Percentiles rank a stretch among this genome's conserved stretches.
Conservation (phyloP, 352 stramenopile species). For the Detonula confervacea region DNA sequence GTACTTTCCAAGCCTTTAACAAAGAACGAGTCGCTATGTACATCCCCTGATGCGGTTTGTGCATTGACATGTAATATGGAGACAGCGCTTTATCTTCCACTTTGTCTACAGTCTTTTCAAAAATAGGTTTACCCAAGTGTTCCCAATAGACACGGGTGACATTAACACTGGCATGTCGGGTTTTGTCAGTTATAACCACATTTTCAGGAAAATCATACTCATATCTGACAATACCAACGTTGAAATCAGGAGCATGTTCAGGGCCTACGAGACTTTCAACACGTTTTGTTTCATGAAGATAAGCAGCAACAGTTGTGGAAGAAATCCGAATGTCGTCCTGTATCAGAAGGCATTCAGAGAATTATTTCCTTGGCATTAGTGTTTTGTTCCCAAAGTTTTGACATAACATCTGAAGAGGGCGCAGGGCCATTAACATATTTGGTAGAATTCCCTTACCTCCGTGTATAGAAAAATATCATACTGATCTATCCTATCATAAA, state of each 20-base stretch:
- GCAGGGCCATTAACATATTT: background rate
- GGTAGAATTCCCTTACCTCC: conserved; percentile 45
- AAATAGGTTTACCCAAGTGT: conserved; percentile 60
- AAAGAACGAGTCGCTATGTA: conserved; percentile 72
- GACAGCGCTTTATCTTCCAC: conserved; percentile 43
- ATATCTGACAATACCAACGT: conserved; percentile 83
- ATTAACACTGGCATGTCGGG: conserved; percentile 79
- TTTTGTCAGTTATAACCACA: conserved; percentile 83
- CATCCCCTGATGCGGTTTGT: conserved; percentile 83
- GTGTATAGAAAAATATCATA: conserved; percentile 86
- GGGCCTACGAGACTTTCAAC: conserved; percentile 60
- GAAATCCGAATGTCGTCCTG: conserved; percentile 81
- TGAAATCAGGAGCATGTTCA: conserved; percentile 63
- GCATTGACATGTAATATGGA: conserved; percentile 76
- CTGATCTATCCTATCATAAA: conserved; percentile 79
- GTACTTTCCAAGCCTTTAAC: conserved; percentile 74
- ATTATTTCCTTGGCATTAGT: background rate
- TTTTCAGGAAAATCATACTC: conserved; percentile 84
- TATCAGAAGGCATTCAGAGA: conserved; percentile 14
- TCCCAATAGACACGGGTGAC: conserved; percentile 84
- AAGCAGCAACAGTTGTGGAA: conserved; percentile 71
- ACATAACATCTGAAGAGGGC: too few relatives aligned
- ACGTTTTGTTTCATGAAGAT: conserved; percentile 73
- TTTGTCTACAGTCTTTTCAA: conserved; percentile 63
- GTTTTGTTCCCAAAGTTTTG: too few relatives aligned